Evolutionary conservation across 805 yeast genomes (phyloP).

Genomic region (Saccharomyces paradoxus): DNA sequence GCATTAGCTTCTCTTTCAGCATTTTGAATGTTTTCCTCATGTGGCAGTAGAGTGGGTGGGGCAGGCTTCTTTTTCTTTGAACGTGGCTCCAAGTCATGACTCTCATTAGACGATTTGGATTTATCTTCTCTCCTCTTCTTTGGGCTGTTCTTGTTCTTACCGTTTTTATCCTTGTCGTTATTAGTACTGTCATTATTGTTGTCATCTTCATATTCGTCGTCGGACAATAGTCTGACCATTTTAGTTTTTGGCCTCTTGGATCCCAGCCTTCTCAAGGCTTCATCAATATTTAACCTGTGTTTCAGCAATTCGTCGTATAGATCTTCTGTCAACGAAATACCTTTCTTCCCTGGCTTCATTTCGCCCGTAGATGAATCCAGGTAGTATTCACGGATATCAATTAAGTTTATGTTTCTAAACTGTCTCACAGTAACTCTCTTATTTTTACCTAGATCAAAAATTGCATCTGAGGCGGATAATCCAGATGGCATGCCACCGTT

Average conservation of each 20-base stretch:
- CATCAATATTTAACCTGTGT: slow-evolving; percentile 31
- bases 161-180: slow-evolving; percentile 8
- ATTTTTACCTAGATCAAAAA: slow-evolving; percentile 43
- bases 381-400: slow-evolving; percentile 83
- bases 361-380: slow-evolving; percentile 48
- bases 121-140: slow-evolving; percentile 2
- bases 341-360: slow-evolving; percentile 74
- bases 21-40: slow-evolving; percentile 26
- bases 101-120: not conserved
- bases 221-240: slow-evolving; percentile 25
- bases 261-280: slow-evolving; percentile 31
- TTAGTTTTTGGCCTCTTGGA: slow-evolving; percentile 29
- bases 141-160: slow-evolving; percentile 1
- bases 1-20: slow-evolving; percentile 29
- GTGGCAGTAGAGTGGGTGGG: slow-evolving; percentile 28
- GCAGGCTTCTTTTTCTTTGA: slow-evolving; percentile 21
- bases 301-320: slow-evolving; percentile 30
- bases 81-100: slow-evolving; percentile 2
- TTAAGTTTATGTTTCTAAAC: slow-evolving; percentile 56
- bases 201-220: slow-evolving; percentile 20
- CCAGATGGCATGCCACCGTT: slow-evolving; percentile 5
- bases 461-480: slow-evolving; percentile 21
- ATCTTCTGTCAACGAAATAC: slow-evolving; percentile 32
- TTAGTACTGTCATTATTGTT: slow-evolving; percentile 4
- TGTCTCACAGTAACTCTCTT: slow-evolving; percentile 68